Evolutionary conservation across 257 asterid genomes (phyloP), one percentile per base, ranked within the genome.

Genomic region (Handroanthus guayacan): DNA sequence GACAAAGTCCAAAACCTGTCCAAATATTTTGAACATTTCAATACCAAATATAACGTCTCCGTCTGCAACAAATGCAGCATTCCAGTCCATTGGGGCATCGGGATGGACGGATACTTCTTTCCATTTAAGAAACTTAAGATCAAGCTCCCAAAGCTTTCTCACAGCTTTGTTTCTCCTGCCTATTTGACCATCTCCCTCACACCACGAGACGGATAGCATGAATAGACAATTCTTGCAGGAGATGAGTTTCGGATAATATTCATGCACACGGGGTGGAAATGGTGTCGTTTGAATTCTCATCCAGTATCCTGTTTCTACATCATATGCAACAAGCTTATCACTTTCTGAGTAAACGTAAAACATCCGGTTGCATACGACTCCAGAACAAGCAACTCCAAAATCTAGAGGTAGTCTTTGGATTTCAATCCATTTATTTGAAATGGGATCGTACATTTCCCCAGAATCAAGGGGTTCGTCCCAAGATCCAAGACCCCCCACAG

Each of bases 81-180:
- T 93, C 99, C 98, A 92, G 74, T 95, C 99, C 99, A 95, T 95
- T 4, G 99, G 99, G 3, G 98, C 99, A 78, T 95, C 99, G 6
- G 99, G 98, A 71, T 95, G 98, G 3, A 80, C 75, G 3, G 91
- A 91, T 6, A 82, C 85, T 75, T 93, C 95, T 5, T 37, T 81
- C 98, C 98, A 95, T 17, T 72, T 76, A 39, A 86, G 81, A 37
- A 74, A 74, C 85, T 48, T 3, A 4, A 84, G 88, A 77, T 95
- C 91, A 18, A 95, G 96, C 86, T 90, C 99, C 98, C 98, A 92
- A 14, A 93, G 86, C 85, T 95, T 95, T 55, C 99, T 86, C 67
- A 95, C 93, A 0, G 99, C 99, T 72, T 95, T 93, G 67, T 95
- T 95, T 82, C 98, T 90, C 92, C 96, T 73, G 38, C 98, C 99